Evolutionary conservation across 208 protist species (phyloP), one percentile per base, ranked within the genome.

Genomic region (Trypanosomatidae sp.): DNA sequence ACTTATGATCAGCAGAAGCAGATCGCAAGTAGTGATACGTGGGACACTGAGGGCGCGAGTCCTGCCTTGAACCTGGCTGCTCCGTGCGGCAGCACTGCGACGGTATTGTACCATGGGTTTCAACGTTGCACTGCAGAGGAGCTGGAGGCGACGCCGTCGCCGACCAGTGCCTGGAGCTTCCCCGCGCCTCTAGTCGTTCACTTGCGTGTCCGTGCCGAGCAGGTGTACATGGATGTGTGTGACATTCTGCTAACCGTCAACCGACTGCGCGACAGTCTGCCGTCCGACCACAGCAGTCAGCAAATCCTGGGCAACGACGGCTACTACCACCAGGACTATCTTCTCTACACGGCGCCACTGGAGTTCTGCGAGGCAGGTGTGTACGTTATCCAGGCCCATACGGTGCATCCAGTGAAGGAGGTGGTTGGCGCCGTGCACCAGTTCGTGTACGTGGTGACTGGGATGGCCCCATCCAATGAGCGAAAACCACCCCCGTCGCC

Each of bases 381-480:
- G 70, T 95, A 95, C 68, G 68, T 82, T 4, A 74, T 95, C 9
- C 81, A 85, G 41, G 89, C 89, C 8, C 80, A 91, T 81, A 91
- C 88, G 22, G 87, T 95, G 36, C 80, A 87, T 70, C 80, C 86
- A 6, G 46, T 59, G 5, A 65, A 71, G 36, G 59, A 89, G 41
- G 56, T 79, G 19, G 87, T 95, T 30, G 87, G 91, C 1, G 65
- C 77, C 0, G 87, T 94, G 41, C 91, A 95, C 60, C 80, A 87
- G 43, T 94, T 95, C 47, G 66, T 71, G 22, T 95, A 86, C 65
- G 75, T 77, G 19, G 62, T 95, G 33, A 70, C 80, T 1, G 46
- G 36, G n/a, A 10, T 30, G 7, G 30, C 33, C 19, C 36, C 36
- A 44, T 65, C 43, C 30, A 19, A 28, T 22, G 64, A 22, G 10